A percentile compares a stretch with the other conserved stretches of the same genome.
Evolutionary conservation across 352 stramenopile species (phyloP).

Genomic region (Phytophthora citrophthora): DNA sequence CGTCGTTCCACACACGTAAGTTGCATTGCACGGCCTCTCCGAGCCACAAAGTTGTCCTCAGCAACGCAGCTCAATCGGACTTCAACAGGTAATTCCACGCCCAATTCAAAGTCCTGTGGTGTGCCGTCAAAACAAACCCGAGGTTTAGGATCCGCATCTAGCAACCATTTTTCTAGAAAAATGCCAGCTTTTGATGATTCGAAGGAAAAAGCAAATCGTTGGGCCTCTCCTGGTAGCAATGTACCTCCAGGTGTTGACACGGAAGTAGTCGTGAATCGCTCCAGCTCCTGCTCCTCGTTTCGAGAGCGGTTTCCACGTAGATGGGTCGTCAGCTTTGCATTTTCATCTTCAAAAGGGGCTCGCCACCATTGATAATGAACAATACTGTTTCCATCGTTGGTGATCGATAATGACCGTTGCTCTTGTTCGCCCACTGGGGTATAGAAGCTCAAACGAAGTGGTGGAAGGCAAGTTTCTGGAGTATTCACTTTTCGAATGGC

Average conservation of each 20-base stretch:
- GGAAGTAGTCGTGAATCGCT: slow-evolving; percentile 38
- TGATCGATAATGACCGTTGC: slow-evolving; percentile 44
- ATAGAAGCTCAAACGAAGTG: slow-evolving; percentile 55
- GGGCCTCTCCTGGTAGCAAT: slow-evolving; percentile 56
- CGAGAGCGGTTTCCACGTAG: slow-evolving; percentile 29
- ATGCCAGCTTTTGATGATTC: slow-evolving; percentile 47
- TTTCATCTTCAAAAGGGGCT: slow-evolving; percentile 34
- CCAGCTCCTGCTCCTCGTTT: slow-evolving; percentile 28
- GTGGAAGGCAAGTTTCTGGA: neutral
- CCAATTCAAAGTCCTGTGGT: neutral
- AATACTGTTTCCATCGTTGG: slow-evolving; percentile 59
- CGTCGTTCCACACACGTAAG: slow-evolving; percentile 18
- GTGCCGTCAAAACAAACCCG: slow-evolving; percentile 15
- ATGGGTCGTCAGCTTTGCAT: slow-evolving; percentile 31
- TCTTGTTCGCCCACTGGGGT: slow-evolving; percentile 44
- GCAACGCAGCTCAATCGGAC: slow-evolving; percentile 63
- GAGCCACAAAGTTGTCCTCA: slow-evolving; percentile 64
- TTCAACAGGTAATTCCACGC: slow-evolving; percentile 22
- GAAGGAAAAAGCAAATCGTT: slow-evolving; percentile 74
- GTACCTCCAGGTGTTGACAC: slow-evolving; percentile 55
- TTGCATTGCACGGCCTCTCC: slow-evolving; percentile 29
- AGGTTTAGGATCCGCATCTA: slow-evolving; percentile 63
- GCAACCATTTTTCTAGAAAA: slow-evolving; percentile 75
- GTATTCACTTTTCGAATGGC: neutral
- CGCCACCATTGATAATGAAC: slow-evolving; percentile 72